A percentile compares a stretch with the other conserved stretches of the same genome.
Evolutionary conservation across 495 filamentous ascomycete genomes (phyloP).

Genomic region (Lepidopterella palustris): DNA sequence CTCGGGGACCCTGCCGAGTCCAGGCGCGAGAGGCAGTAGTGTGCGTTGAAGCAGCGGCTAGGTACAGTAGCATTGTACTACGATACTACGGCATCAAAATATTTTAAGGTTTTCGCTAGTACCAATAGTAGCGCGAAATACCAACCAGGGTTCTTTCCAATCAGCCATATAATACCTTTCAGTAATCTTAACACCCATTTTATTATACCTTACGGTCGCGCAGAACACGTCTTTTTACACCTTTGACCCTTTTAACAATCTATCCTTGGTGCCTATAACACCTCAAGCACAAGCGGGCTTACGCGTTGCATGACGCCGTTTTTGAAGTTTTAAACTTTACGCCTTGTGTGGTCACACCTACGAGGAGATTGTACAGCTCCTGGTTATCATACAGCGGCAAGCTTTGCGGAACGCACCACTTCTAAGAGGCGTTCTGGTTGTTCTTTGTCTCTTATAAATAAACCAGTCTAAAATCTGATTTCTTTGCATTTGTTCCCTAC

Average conservation of each 20-base stretch:
- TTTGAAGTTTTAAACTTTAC: not conserved
- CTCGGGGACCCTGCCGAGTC: too few species aligned
- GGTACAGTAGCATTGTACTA: too few species aligned
- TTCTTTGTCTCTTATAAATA: not conserved
- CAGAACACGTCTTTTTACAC: not conserved
- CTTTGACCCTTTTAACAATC: too few species aligned
- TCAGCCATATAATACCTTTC: too few species aligned
- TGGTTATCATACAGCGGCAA: not conserved
- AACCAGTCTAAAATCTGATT: not conserved
- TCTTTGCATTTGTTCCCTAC: not conserved
- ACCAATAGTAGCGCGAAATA: too few species aligned
- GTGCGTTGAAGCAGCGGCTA: too few species aligned
- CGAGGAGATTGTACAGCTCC: not conserved
- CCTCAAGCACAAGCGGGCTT: not conserved
- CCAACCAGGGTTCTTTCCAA: too few species aligned
- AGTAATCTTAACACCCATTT: not conserved
- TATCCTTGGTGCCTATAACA: not conserved
- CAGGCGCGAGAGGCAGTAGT: too few species aligned
- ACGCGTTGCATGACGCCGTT: not conserved
- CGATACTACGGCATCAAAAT: too few species aligned
- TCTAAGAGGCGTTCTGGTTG: not conserved
- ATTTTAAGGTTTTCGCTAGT: too few species aligned
- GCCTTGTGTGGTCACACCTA: too few species aligned
- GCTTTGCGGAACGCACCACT: not conserved
- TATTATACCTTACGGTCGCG: not conserved